Conservation (phyloP, 73 alveolate species). For the Durusdinium trenchii region DNA sequence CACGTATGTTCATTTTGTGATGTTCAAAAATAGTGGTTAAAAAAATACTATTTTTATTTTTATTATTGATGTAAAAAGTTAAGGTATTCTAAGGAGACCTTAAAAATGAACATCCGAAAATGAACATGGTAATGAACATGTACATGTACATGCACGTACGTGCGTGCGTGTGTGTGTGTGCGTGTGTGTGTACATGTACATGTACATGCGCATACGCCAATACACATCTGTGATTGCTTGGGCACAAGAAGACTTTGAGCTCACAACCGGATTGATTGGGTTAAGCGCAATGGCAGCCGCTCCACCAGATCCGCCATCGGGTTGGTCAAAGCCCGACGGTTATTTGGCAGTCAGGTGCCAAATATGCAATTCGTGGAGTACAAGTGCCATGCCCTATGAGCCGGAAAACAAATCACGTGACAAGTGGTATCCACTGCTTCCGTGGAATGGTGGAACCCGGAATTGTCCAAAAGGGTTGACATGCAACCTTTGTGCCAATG, state of each 20-base stretch:
- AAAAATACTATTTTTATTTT: too few relatives aligned
- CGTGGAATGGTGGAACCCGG: neutral
- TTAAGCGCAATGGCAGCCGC: neutral
- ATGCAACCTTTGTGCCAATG: constrained; percentile 16
- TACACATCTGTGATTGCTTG: neutral
- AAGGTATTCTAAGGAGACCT: too few relatives aligned
- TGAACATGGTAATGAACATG: neutral
- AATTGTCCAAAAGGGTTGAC: neutral
- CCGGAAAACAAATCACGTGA: neutral
- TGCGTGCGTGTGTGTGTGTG: neutral
- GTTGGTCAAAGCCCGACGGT: neutral
- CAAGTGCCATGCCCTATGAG: neutral
- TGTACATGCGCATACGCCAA: neutral
- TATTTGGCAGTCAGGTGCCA: constrained; percentile 13
- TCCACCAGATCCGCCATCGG: neutral
- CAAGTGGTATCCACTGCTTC: neutral
- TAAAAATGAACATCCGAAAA: too few relatives aligned
- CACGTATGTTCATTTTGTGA: neutral
- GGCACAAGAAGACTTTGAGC: neutral
- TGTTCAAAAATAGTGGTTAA: neutral
- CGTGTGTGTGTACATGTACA: neutral
- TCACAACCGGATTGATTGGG: neutral
- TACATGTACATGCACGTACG: neutral
- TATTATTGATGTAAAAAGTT: too few relatives aligned
- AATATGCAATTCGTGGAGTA: neutral